Percentiles rank a stretch among this genome's conserved stretches.
Conservation (phyloP, 495 filamentous ascomycete genomes). For the Antarctomyces pellizariae region DNA sequence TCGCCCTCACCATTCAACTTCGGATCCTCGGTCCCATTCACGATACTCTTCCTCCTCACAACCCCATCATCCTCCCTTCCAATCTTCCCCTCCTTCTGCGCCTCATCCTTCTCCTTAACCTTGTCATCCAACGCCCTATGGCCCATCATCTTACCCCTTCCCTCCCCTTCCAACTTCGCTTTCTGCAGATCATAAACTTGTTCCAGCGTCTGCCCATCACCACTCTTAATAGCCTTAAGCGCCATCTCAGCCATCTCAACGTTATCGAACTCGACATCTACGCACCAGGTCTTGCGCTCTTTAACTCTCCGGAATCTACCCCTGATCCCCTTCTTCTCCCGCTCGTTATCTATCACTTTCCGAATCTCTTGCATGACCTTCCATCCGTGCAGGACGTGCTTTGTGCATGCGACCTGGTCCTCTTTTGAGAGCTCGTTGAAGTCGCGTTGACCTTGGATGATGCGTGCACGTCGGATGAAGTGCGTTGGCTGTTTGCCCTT, state of each 20-base stretch:
- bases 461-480: constrained; percentile 24
- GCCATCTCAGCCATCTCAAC: constrained; percentile 19
- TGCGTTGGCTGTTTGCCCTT: constrained; percentile 22
- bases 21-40: not conserved
- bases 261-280: constrained; percentile 21
- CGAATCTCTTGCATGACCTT: constrained; percentile 18
- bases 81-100: constrained; percentile 1
- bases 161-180: too few species aligned
- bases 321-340: constrained; percentile 12
- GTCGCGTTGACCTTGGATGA: constrained; percentile 23
- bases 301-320: constrained; percentile 10
- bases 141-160: too few species aligned
- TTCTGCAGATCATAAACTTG: too few species aligned
- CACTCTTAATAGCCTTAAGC: constrained; percentile 16
- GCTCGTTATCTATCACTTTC: constrained; percentile 16
- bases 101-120: constrained; percentile 7
- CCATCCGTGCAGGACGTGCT: constrained; percentile 19
- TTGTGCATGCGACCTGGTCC: constrained; percentile 9
- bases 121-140: too few species aligned
- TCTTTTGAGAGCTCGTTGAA: constrained; percentile 12
- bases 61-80: constrained; percentile 8
- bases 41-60: not conserved
- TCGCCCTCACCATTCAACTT: not conserved
- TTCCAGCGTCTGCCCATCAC: too few species aligned
- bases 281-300: constrained; percentile 13